These are phyloP conservation scores for Parachlorella kessleri DNA, from an alignment of 139 green algal species.

Conservation along the genomic window DNA sequence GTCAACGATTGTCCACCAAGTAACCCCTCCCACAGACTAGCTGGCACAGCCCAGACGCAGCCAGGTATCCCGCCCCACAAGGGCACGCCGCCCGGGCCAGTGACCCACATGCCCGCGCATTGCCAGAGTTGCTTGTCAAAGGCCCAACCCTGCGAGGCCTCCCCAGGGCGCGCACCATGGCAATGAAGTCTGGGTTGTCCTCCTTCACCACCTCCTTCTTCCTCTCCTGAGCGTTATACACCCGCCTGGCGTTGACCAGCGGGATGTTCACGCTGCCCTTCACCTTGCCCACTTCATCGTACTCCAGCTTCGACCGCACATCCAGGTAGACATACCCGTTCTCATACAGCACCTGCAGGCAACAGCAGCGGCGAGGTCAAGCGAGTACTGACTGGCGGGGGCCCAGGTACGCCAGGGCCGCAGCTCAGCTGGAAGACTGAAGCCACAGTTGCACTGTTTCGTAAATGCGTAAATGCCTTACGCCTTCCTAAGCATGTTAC, in stretches of 20 bases:
- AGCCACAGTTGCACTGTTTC: too few species aligned
- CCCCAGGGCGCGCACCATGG: conserved; percentile 45
- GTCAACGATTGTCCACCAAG: too few species aligned
- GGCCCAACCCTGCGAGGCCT: too few species aligned
- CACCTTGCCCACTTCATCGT: conserved; percentile 73
- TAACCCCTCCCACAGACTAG: too few species aligned
- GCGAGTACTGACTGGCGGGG: not conserved
- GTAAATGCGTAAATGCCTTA: not conserved
- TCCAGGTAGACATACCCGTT: conserved; percentile 81
- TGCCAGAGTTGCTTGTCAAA: too few species aligned
- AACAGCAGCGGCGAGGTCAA: not conserved
- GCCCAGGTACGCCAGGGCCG: not conserved
- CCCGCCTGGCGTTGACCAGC: conserved; percentile 12
- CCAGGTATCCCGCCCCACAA: too few species aligned
- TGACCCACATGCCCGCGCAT: too few species aligned
- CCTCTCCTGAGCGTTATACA: conserved; percentile 47
- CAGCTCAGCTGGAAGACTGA: not conserved
- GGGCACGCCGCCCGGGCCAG: too few species aligned
- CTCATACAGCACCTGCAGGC: conserved; percentile 54
- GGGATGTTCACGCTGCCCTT: conserved; percentile 72
- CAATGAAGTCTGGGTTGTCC: conserved; percentile 54
- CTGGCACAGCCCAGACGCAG: too few species aligned
- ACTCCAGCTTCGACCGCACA: conserved; percentile 71
- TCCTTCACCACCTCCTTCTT: conserved; percentile 60
- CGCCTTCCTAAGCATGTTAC: not conserved